Evolutionary conservation across 2,329 filamentous ascomycete genomes (phyloP).

Genomic region (Fusarium sp.): DNA sequence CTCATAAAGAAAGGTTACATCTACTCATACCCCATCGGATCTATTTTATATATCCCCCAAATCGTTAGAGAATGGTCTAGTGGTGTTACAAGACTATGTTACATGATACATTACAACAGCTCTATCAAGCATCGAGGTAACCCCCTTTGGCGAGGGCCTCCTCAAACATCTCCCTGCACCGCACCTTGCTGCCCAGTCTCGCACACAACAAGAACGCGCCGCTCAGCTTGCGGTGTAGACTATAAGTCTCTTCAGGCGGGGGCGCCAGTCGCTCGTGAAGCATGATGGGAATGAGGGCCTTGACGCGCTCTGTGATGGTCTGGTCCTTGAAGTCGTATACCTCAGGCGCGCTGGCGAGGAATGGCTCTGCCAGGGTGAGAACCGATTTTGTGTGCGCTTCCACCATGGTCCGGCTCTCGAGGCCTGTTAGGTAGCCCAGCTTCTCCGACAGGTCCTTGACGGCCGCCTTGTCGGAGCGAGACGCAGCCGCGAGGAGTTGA

Average conservation of each 20-base stretch:
- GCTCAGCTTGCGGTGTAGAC: slow-evolving; percentile 92
- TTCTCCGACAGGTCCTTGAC: slow-evolving; percentile 78
- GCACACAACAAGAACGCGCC: slow-evolving; percentile 96
- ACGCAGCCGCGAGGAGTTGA: slow-evolving; percentile 82
- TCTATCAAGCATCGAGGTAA: slow-evolving; percentile 32
- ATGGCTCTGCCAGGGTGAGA: slow-evolving; percentile 92
- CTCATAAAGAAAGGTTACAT: background rate
- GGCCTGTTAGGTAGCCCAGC: slow-evolving; percentile 92
- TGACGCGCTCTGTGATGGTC: slow-evolving; percentile 95
- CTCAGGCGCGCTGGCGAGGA: slow-evolving; percentile 79
- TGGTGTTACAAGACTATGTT: slow-evolving; percentile 36
- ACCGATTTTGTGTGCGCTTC: slow-evolving; percentile 92
- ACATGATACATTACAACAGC: slow-evolving; percentile 24
- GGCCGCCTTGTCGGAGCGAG: slow-evolving; percentile 72
- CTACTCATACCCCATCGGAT: background rate
- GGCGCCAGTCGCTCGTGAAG: slow-evolving; percentile 87
- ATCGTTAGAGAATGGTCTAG: slow-evolving; percentile 25
- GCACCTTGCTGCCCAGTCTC: slow-evolving; percentile 83
- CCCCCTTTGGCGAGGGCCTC: slow-evolving; percentile 60
- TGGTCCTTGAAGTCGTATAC: slow-evolving; percentile 94
- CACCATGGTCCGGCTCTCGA: slow-evolving; percentile 87
- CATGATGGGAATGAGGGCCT: slow-evolving; percentile 92
- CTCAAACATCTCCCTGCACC: slow-evolving; percentile 84
- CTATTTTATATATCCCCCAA: slow-evolving; percentile 20
- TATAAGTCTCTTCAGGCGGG: slow-evolving; percentile 97